Base-by-base conservation (phyloP, 2,329 filamentous ascomycete species). In the Sporothrix curviconia region DNA sequence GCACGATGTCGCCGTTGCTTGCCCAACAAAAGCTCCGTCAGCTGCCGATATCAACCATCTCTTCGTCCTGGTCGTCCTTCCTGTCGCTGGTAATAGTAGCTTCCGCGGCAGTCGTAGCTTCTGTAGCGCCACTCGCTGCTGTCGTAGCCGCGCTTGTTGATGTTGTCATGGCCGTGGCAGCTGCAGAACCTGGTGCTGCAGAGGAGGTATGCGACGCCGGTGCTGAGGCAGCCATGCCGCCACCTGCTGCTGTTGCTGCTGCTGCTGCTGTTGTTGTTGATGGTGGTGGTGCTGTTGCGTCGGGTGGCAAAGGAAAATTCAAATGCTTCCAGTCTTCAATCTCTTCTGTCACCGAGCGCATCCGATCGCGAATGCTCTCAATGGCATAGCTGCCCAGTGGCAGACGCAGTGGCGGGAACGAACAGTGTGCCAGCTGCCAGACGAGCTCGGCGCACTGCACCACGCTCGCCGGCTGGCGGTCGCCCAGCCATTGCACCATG, bases 331-430 rank as follows among this genome's bases (percentile, higher is more conserved):
- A 95, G 68, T 95, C 90, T 72, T 95, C 90, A 63, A 95, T 82
- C 75, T 99, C 94, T 71, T 97, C 94, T 12, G 92, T 96, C 40
- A 97, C 90, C 60, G 88, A 92, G 63, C 90, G 82, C 67, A 97
- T 73, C 19, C 92, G 80, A 73, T 99, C 94, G 15, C 94, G 79
- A 52, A 97, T 95, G 70, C 92, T 96, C 71, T 99, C 92, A 37
- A 97, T 92, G 1, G 94, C 92, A 73, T 95, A 97, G 63, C 86
- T 95, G 0, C 94, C 94, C 24, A 97, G 72, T n/a, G 96, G 75
- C 59, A 99, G 73, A 34, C 94, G 77, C 62, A 97, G 70, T 0
- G 94, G 94, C 51, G 94, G 94, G 69, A 91, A 96, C n/a, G 85
- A 87, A 73, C 92, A 97, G 75, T 97, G 94, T 0, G 87, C 94